These are phyloP conservation scores for Rhodotorula diobovata DNA, from an alignment of 768 basidiomycete species.

Conservation along the genomic window DNA sequence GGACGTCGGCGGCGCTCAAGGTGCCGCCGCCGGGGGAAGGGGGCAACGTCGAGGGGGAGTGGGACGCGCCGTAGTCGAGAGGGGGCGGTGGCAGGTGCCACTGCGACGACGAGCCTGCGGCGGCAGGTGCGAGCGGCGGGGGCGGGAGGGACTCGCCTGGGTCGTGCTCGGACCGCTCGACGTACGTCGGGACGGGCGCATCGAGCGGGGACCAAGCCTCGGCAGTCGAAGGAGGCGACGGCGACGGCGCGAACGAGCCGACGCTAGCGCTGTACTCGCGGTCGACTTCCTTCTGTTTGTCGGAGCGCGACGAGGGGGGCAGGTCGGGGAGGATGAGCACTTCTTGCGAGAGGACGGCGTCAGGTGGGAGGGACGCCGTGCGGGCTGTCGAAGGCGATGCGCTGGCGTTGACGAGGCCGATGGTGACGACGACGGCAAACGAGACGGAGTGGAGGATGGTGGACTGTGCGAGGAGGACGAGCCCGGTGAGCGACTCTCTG, in stretches of 20 bases:
- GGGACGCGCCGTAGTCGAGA: too few species aligned
- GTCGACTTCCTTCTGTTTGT: conserved; percentile 33
- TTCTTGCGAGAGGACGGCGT: conserved; percentile 8
- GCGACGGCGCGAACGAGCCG: too few species aligned
- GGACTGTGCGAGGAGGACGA: conserved; percentile 63
- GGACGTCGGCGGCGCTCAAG: background rate
- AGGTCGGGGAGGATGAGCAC: conserved; percentile 19
- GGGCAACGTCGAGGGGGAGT: background rate
- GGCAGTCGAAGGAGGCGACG: too few species aligned
- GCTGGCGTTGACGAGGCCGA: conserved; percentile 14
- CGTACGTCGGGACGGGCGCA: conserved; percentile 32
- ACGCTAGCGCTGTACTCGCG: background rate
- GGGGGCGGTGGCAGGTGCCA: background rate
- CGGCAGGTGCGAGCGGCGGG: too few species aligned
- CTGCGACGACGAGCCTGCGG: background rate
- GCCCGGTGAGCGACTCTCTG: conserved; percentile 50
- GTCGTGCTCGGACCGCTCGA: conserved; percentile 23
- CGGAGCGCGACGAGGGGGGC: background rate
- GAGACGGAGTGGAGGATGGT: conserved; percentile 78
- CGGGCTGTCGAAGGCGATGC: conserved; percentile 7
- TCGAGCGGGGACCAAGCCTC: conserved; percentile 14
- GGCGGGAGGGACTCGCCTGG: background rate
- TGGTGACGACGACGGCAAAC: conserved; percentile 63
- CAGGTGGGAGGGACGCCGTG: background rate
- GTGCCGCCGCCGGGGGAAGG: background rate